Base-by-base conservation (phyloP, 2,329 filamentous ascomycete genomes). In the Neonectria coccinea region DNA sequence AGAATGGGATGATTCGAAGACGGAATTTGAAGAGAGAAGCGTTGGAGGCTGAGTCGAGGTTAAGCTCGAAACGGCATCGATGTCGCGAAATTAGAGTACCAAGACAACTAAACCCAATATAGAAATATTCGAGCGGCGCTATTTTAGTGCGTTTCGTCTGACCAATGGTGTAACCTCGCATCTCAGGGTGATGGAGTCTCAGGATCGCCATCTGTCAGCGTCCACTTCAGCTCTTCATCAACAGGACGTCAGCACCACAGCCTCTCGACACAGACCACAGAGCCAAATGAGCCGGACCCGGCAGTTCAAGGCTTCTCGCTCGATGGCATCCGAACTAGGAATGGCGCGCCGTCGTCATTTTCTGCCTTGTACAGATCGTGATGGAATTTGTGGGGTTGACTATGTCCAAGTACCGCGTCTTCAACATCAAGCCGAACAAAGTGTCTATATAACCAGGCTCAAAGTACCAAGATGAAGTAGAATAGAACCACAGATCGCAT, bases 61-160 rank as follows among this genome's bases (percentile, higher is more conserved):
- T 70, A 64, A 65, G 57, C 67, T 67, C 7, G 45, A 69, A 67
- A 10, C 2, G 53, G 72, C 9, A 72, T 60, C 56, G 20, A 70
- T 64, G 48, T 52, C 29, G 60, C 72, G 72, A 73, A 33, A 59
- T 59, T 44, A 20, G 27, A 25, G 3, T 47, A 31, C 42, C 25
- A 8, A 47, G 2, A 4, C 9, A n/a, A 27, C 69, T 16, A 68
- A 67, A 42, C 72, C 62, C 16, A 41, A 67, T 68, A 18, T 7
- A 65, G 72, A 59, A 70, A 47, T 3, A 47, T 64, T 72, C 18
- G 65, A 55, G 72, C 72, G 72, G 73, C 56, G 66, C 72, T 70
- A 74, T 16, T 18, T 14, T 18, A 27, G 33, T 44, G 36, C 6
- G 2, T 7, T 8, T 2, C 1, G 4, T 8, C 39, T 42, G 39